Evolutionary conservation across 1,139 yeast genomes (phyloP).

Genomic region (Debaryomycetaceae sp.): DNA sequence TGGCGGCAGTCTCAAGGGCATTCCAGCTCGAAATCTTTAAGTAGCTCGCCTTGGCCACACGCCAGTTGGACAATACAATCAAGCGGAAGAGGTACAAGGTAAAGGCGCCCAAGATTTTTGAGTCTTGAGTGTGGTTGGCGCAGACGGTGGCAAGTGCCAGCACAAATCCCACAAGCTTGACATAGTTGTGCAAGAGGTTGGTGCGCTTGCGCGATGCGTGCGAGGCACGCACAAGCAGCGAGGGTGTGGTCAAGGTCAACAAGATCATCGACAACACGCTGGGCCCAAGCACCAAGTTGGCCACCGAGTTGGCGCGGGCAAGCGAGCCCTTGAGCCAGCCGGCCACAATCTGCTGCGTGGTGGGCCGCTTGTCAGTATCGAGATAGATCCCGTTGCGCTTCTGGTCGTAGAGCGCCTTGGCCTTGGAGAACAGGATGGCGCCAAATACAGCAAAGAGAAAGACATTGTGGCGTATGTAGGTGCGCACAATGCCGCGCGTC

Average conservation of each 20-base stretch:
- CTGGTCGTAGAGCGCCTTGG: constrained; percentile 4
- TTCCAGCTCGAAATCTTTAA: constrained; percentile 28
- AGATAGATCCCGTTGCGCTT: constrained; percentile 4
- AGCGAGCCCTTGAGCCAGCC: constrained; percentile 12
- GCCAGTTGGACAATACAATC: constrained; percentile 39
- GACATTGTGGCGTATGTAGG: constrained; percentile 27
- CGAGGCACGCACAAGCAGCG: constrained; percentile 13
- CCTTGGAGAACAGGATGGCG: constrained; percentile 14
- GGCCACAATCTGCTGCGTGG: background rate
- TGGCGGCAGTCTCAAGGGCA: constrained; percentile 29
- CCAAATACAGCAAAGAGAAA: constrained; percentile 19
- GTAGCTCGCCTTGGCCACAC: constrained; percentile 32
- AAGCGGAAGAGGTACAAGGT: constrained; percentile 33
- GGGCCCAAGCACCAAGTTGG: constrained; percentile 36
- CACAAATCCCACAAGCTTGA: constrained; percentile 31
- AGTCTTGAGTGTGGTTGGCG: constrained; percentile 18
- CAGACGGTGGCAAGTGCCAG: constrained; percentile 28
- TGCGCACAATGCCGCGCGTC: constrained; percentile 17
- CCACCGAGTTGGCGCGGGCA: constrained; percentile 28
- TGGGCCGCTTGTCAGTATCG: background rate
- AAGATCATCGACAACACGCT: constrained; percentile 33
- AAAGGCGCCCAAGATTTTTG: constrained; percentile 24
- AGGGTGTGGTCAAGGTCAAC: constrained; percentile 30
- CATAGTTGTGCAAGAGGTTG: constrained; percentile 28
- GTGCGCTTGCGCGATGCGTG: too few relatives aligned